Evolutionary conservation across 192 early-diverging fungal species (phyloP).

Genomic region (Borealophlyctis nickersoniae): DNA sequence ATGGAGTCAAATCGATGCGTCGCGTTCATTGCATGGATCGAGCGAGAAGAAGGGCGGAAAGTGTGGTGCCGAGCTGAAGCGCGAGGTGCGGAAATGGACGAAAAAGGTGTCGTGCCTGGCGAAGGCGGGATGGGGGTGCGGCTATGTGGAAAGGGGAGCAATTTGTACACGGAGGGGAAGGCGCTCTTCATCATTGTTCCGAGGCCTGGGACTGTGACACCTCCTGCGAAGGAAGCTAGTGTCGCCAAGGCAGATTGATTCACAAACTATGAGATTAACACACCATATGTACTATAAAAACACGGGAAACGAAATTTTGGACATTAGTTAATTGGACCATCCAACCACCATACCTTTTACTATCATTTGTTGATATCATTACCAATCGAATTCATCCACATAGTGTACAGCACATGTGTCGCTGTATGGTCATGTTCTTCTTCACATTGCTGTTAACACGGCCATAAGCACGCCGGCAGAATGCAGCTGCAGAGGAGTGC

Average conservation of each 20-base stretch:
- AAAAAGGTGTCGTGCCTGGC: background rate
- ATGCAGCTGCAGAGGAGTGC: too few relatives aligned
- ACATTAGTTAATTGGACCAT: too few relatives aligned
- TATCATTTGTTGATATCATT: too few relatives aligned
- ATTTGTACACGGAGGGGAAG: background rate
- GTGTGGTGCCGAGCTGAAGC: background rate
- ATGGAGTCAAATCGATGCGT: background rate
- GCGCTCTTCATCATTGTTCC: conserved; percentile 3
- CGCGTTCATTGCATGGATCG: background rate
- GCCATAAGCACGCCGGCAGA: too few relatives aligned
- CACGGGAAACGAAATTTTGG: too few relatives aligned
- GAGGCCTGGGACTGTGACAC: background rate
- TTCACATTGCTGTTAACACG: too few relatives aligned
- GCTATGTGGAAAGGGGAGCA: background rate
- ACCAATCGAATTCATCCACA: too few relatives aligned
- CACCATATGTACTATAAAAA: too few relatives aligned
- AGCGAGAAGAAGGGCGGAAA: background rate
- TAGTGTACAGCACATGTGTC: too few relatives aligned
- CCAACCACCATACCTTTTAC: too few relatives aligned
- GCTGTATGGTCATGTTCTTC: too few relatives aligned
- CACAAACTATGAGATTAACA: background rate
- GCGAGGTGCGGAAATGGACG: background rate
- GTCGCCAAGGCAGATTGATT: background rate
- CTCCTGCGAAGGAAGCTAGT: background rate
- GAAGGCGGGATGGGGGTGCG: background rate